Percentiles rank a stretch among this genome's conserved stretches.
These are phyloP conservation scores for Fusarium staphyleae DNA, from an alignment of 2,329 filamentous ascomycete species.

Conservation along the genomic window DNA sequence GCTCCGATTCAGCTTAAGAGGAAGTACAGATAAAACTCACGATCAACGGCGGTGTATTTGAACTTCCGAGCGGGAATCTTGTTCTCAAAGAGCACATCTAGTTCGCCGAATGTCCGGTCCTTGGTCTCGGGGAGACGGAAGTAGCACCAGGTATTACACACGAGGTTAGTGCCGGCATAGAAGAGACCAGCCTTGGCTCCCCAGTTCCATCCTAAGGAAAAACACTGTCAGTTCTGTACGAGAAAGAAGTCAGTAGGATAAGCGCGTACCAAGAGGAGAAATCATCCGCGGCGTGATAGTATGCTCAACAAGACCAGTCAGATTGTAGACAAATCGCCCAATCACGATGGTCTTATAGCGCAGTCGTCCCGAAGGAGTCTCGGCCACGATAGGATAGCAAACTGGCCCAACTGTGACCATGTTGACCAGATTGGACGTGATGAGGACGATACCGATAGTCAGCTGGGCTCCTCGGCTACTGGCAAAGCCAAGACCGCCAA, in stretches of 20 bases:
- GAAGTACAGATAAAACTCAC: slow-evolving; percentile 3
- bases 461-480: slow-evolving; percentile 9
- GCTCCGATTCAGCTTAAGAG: no score
- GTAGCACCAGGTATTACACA: slow-evolving; percentile 50
- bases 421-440: slow-evolving; percentile 43
- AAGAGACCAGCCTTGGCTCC: slow-evolving; percentile 50
- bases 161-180: slow-evolving; percentile 41
- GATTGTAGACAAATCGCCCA: slow-evolving; percentile 52
- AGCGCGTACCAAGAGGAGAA: slow-evolving; percentile 10
- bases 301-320: slow-evolving; percentile 51
- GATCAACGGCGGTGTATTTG: slow-evolving; percentile 41
- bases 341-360: slow-evolving; percentile 56
- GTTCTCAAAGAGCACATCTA: slow-evolving; percentile 41
- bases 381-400: slow-evolving; percentile 50
- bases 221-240: neutral
- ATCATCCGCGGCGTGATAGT: slow-evolving; percentile 47
- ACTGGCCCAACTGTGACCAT: slow-evolving; percentile 48
- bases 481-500: slow-evolving; percentile 20
- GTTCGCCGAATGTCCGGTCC: slow-evolving; percentile 41
- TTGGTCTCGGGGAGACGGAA: slow-evolving; percentile 44
- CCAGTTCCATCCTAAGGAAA: slow-evolving; percentile 34
- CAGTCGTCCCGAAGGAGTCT: slow-evolving; percentile 53
- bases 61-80: slow-evolving; percentile 36
- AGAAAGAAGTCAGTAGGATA: no score
- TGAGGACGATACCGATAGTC: slow-evolving; percentile 37